Evolutionary conservation across 352 stramenopile genomes (phyloP).

Genomic region (Blastocystis sp.): DNA sequence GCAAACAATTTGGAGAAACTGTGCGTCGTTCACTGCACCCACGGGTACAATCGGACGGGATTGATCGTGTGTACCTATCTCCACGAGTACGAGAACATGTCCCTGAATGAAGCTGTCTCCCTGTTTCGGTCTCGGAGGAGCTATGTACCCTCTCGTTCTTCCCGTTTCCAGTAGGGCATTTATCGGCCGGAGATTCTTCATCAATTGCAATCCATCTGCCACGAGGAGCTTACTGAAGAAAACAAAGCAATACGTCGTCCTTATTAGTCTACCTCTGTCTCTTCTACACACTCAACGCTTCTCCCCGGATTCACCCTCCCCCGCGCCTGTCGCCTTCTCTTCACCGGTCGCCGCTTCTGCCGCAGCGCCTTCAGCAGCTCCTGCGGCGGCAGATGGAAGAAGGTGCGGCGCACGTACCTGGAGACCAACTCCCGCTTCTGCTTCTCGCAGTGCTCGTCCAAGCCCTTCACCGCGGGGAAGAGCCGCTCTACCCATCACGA

Average conservation of each 20-base stretch:
- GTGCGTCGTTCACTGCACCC: background rate
- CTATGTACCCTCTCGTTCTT: background rate
- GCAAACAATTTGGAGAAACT: background rate
- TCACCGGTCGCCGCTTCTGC: background rate
- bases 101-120: background rate
- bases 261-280: background rate
- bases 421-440: background rate
- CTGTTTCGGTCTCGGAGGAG: background rate
- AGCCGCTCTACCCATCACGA: background rate
- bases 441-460: background rate
- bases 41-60: conserved; percentile 5
- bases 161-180: background rate
- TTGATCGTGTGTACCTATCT: conserved; percentile 7
- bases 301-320: too few relatives aligned
- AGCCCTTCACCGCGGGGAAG: background rate
- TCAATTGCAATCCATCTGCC: background rate
- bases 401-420: background rate
- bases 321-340: background rate
- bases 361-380: background rate
- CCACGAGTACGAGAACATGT: background rate
- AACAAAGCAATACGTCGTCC: background rate
- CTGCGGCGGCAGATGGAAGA: background rate
- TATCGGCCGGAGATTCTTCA: background rate
- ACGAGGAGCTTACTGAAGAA: background rate
- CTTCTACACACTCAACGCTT: too few relatives aligned